These are phyloP conservation scores for Epicoccum nigrum DNA, from an alignment of 2,329 filamentous ascomycete genomes.

Conservation along the genomic window DNA sequence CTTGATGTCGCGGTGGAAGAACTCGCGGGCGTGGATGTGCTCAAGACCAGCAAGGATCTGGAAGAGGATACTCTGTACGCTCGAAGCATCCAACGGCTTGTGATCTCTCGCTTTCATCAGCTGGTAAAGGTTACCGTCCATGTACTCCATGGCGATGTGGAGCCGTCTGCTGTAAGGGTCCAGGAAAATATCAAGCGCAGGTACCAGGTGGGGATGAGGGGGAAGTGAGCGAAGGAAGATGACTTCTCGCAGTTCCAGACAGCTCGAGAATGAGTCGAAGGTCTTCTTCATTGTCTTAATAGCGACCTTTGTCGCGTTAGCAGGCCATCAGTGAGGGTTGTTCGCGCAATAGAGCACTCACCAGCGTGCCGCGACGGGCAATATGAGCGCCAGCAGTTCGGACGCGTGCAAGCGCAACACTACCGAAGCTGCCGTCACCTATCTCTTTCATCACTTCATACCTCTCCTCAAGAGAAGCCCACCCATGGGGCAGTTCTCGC, in stretches of 20 bases:
- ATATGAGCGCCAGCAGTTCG: conserved; percentile 87
- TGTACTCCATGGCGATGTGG: conserved; percentile 99
- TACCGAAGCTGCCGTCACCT: conserved; percentile 98
- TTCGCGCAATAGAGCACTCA: conserved; percentile 58
- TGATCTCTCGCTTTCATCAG: conserved; percentile 98
- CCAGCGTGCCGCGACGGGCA: conserved; percentile 88
- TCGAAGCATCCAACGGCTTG: conserved; percentile 86
- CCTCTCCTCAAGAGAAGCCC: conserved; percentile 80
- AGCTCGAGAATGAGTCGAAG: conserved; percentile 89
- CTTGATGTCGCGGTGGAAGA: conserved; percentile 99
- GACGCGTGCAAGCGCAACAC: conserved; percentile 88
- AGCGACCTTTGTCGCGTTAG: conserved; percentile 70
- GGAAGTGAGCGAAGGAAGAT: conserved; percentile 93
- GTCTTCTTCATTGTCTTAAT: conserved; percentile 99
- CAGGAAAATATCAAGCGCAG: conserved; percentile 95
- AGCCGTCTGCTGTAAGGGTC: conserved; percentile 95
- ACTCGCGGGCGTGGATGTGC: conserved; percentile 95
- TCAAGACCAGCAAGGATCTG: conserved; percentile 96
- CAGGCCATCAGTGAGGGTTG: conserved; percentile 11
- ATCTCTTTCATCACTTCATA: conserved; percentile 98
- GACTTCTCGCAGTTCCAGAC: conserved; percentile 92
- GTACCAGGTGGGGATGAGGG: conserved; percentile 89
- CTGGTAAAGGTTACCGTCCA: conserved; percentile 99
- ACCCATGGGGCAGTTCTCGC: conserved; percentile 73
- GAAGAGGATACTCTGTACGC: conserved; percentile 96